Evolutionary conservation across 148 eudicot species (phyloP).

Genomic region (Suaeda aralocaspica): DNA sequence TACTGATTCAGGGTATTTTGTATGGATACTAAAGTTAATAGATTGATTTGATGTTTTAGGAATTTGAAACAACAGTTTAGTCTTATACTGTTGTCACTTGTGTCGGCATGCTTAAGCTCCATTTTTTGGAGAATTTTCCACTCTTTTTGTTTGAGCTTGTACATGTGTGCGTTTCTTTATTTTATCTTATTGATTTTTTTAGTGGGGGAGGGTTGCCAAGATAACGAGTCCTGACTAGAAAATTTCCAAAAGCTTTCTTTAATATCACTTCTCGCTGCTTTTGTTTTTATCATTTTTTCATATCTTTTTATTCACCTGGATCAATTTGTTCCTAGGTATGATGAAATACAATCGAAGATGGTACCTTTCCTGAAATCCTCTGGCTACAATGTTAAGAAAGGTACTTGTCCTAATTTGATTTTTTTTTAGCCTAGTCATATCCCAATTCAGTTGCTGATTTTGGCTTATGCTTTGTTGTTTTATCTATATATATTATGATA

Average conservation of each 20-base stretch:
- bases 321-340: slow-evolving; percentile 49
- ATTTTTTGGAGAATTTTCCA: no score
- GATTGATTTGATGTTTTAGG: no score
- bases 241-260: not conserved
- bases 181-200: no score
- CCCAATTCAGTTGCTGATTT: not conserved
- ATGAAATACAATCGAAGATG: slow-evolving; percentile 92
- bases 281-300: not conserved
- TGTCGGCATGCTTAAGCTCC: no score
- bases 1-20: no score
- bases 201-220: no score
- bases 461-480: not conserved
- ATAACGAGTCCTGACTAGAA: not conserved
- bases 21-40: no score
- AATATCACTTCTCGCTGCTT: not conserved
- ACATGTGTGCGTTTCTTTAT: no score
- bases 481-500: not conserved
- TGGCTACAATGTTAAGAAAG: slow-evolving; percentile 94
- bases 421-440: not conserved
- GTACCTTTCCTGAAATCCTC: slow-evolving; percentile 63
- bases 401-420: slow-evolving; percentile 27
- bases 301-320: not conserved
- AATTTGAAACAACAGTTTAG: no score
- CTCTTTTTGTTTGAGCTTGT: no score
- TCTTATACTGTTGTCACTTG: no score